Evolutionary conservation across 2,329 filamentous ascomycete species (phyloP).

Genomic region (Scopulariopsis brevicaulis): DNA sequence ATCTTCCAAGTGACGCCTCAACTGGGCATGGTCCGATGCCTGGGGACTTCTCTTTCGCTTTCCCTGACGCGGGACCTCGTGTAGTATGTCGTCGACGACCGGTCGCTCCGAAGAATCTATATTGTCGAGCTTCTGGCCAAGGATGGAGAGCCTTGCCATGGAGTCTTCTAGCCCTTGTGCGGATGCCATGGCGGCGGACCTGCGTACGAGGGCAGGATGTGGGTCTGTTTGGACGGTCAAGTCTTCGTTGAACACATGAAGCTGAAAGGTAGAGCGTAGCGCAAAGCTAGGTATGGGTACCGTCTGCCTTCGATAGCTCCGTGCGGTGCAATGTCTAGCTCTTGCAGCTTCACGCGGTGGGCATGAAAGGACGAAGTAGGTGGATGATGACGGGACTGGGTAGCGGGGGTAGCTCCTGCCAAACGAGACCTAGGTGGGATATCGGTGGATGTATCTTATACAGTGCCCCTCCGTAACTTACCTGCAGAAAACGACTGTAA

Average conservation of each 20-base stretch:
- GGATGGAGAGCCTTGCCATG: neutral
- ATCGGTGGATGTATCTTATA: neutral
- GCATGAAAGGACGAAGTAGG: too few relatives aligned
- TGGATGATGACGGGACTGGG: too few relatives aligned
- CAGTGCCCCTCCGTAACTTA: neutral
- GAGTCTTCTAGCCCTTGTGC: neutral
- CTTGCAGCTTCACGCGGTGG: too few relatives aligned
- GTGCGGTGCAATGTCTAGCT: too few relatives aligned
- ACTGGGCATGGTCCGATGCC: constrained; percentile 36
- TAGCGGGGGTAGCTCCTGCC: too few relatives aligned
- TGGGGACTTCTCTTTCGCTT: constrained; percentile 9
- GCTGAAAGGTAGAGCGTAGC: too few relatives aligned
- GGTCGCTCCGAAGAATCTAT: neutral
- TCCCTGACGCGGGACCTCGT: constrained; percentile 24
- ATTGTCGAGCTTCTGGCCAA: neutral
- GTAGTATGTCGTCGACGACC: constrained; percentile 46
- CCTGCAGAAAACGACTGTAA: neutral
- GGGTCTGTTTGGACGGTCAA: too few relatives aligned
- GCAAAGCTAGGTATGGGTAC: too few relatives aligned
- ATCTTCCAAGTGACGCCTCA: constrained; percentile 61
- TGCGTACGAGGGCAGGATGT: too few relatives aligned
- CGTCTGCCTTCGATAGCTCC: too few relatives aligned
- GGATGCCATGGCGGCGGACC: neutral
- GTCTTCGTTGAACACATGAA: too few relatives aligned
- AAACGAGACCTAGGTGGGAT: too few relatives aligned